These are phyloP conservation scores for Plantago major DNA, from an alignment of 257 asterid species.

Conservation along the genomic window DNA sequence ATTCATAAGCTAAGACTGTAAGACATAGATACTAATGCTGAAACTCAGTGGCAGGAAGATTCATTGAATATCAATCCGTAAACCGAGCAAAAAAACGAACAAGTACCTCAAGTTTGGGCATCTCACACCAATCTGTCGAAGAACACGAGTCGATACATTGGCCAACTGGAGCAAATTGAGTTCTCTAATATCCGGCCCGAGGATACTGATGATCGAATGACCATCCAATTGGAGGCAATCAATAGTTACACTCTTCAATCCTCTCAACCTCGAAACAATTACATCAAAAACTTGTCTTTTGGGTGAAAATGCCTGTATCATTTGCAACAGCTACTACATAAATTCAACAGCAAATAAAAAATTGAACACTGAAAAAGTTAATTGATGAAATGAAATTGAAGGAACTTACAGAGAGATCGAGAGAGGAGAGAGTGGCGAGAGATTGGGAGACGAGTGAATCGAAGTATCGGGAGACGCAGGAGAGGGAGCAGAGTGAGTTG, in stretches of 20 bases:
- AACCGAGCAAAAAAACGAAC: neutral
- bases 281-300: constrained; percentile 38
- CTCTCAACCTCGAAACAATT: constrained; percentile 32
- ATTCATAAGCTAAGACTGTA: no score
- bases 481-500: constrained; percentile 50
- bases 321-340: constrained; percentile 4
- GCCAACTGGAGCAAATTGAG: constrained; percentile 68
- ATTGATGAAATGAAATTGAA: neutral
- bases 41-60: no score
- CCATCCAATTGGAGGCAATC: constrained; percentile 60
- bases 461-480: constrained; percentile 49
- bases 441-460: constrained; percentile 37
- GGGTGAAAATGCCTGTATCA: constrained; percentile 47
- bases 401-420: constrained; percentile 63
- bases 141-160: constrained; percentile 35
- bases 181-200: constrained; percentile 47
- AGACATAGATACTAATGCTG: no score
- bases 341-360: constrained; percentile 7
- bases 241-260: constrained; percentile 39
- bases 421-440: constrained; percentile 40
- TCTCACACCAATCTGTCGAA: constrained; percentile 37
- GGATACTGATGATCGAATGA: constrained; percentile 36
- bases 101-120: constrained; percentile 69
- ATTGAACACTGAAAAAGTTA: neutral
- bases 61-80: no score